phyloP scores from a whole-genome alignment of 2,329 filamentous ascomycete species.

The Phyllosticta citriasiana region DNA sequence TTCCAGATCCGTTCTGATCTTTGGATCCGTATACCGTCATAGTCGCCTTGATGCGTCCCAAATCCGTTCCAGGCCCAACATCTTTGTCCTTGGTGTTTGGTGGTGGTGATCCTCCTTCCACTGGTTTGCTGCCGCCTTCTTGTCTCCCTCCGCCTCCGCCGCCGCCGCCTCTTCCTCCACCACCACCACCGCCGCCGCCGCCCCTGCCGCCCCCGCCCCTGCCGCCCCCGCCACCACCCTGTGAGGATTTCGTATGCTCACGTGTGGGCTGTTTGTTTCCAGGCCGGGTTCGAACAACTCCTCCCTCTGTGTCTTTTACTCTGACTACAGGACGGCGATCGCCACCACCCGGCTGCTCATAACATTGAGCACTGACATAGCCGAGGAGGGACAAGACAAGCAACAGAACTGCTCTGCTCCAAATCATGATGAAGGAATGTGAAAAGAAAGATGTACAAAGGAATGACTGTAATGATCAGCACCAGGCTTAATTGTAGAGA shows the following conservation, averaged over 20 bases:
- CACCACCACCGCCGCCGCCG: background rate
- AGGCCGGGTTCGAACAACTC: too few relatives aligned
- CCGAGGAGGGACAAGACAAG: background rate
- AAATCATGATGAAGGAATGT: background rate
- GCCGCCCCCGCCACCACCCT: background rate
- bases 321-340: background rate
- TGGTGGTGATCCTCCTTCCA: background rate
- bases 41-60: constrained; percentile 3
- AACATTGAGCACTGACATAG: background rate
- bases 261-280: background rate
- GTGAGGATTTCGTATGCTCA: background rate
- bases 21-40: constrained; percentile 14
- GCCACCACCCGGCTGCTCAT: background rate
- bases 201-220: too few relatives aligned
- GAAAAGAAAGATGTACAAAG: background rate
- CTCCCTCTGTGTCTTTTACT: background rate
- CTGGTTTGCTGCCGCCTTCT: too few relatives aligned
- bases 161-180: background rate
- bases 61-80: background rate
- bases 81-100: background rate
- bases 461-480: background rate
- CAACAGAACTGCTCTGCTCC: background rate
- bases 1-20: constrained; percentile 11
- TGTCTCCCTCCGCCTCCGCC: background rate
- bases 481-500: background rate